phyloP scores from a whole-genome alignment of 306 rosid species.

The Ziziphus jujuba region DNA sequence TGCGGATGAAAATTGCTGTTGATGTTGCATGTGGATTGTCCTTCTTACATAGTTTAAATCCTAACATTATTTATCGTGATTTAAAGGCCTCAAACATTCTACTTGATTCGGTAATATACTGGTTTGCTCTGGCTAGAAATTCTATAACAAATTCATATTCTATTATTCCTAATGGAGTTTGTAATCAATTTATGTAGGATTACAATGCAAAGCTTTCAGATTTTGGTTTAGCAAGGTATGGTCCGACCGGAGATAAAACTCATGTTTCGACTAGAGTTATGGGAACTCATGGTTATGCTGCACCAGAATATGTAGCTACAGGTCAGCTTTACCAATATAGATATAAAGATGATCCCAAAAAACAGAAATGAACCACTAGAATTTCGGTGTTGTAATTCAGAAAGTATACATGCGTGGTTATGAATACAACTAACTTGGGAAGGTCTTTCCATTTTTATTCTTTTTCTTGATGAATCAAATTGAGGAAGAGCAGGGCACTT shows the following conservation, averaged over 20 bases:
- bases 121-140: not conserved
- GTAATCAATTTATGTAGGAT: constrained; percentile 43
- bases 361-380: too few relatives aligned
- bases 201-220: constrained; percentile 84
- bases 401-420: too few relatives aligned
- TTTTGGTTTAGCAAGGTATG: constrained; percentile 96
- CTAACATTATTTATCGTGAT: constrained; percentile 88
- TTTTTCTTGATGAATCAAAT: constrained; percentile 8
- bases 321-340: constrained; percentile 42
- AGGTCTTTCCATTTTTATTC: not conserved
- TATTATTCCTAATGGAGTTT: constrained; percentile 29
- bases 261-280: constrained; percentile 90
- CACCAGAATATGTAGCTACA: constrained; percentile 94
- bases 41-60: constrained; percentile 65
- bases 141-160: constrained; percentile 3
- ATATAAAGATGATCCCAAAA: too few relatives aligned
- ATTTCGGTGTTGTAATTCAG: too few relatives aligned
- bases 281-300: constrained; percentile 95
- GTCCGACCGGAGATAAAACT: constrained; percentile 95
- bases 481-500: constrained; percentile 66
- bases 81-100: constrained; percentile 86
- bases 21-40: constrained; percentile 75
- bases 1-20: constrained; percentile 66
- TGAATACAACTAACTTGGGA: too few relatives aligned
- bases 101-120: constrained; percentile 70